Evolutionary conservation across 83 land plant species (phyloP), one percentile per base, ranked within the genome.

Genomic region (Picea engelmannii): DNA sequence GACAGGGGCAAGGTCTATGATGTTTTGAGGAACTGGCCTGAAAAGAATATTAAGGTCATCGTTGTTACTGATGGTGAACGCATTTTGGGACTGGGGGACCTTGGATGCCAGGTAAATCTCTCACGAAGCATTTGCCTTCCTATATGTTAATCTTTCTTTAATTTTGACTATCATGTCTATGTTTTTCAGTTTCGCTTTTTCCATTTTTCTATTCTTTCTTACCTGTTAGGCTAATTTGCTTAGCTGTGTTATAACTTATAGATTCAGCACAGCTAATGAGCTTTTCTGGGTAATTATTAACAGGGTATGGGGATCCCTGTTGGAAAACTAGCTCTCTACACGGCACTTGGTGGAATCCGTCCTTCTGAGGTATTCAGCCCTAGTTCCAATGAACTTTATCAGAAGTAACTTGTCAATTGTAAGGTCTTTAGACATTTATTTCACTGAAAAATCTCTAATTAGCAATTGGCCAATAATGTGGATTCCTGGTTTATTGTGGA

Each of bases 301-400:
- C 84, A 95, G 96, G 98, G 98, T 31, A 95, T 95, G 98, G 98
- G 96, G 40, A 93, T 95, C 65, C 98, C 96, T n/a, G 96, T 93
- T 24, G 98, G 98, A 35, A 95, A 93, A 82, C 89, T 95, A 63
- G 81, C 95, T 76, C 85, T 95, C 15, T 95, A 95, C 86, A 94
- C 93, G n/a, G 96, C 96, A 24, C 89, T 95, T 67, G 98, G 96
- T 61, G 98, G 96, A 21, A 65, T 95, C 42, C 94, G 93, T 23
- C 98, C 96, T 78, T 95, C 98, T 21, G 86, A 88, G 66, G 98
- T 93, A 87, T 47, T 73, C 5, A 11, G 25, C 55, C 13, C 55
- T 73, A 73, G 27, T 10, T 40, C 35, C 44, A n/a, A 71, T 71
- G 44, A 15, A 40, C 52, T 7, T 71, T 20, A 55, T 55, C 59